These are phyloP conservation scores for Perkinsus chesapeaki DNA, from an alignment of 169 alveolate genomes.

Conservation along the genomic window DNA sequence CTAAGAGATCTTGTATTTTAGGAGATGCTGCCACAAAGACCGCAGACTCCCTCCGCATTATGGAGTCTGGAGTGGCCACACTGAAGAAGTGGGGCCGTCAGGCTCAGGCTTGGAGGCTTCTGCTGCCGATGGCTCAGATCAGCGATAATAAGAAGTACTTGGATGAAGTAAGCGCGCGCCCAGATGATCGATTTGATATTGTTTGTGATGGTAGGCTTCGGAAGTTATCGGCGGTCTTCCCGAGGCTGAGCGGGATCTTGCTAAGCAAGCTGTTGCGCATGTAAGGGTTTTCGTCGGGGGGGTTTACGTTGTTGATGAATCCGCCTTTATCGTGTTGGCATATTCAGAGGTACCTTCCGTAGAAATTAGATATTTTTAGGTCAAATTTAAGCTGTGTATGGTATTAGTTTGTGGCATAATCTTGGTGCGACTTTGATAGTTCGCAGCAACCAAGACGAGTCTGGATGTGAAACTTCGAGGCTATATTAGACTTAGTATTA, in stretches of 20 bases:
- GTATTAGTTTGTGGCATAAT: too few species aligned
- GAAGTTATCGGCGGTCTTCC: background rate
- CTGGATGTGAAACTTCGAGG: too few species aligned
- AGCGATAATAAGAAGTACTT: background rate
- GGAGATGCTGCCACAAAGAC: background rate
- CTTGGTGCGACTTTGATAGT: too few species aligned
- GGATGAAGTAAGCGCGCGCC: background rate
- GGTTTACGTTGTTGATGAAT: too few species aligned
- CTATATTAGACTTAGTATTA: too few species aligned
- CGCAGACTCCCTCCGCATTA: background rate
- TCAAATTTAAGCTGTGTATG: too few species aligned
- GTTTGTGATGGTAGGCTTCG: background rate
- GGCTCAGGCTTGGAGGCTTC: conserved; percentile 1
- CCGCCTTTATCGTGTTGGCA: too few species aligned
- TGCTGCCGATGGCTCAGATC: background rate
- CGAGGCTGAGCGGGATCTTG: background rate
- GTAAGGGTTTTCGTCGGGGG: too few species aligned
- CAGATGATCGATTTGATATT: background rate
- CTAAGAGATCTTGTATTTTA: background rate
- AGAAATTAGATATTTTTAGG: too few species aligned
- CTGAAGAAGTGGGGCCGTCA: background rate
- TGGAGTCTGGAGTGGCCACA: background rate
- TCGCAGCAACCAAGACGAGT: too few species aligned
- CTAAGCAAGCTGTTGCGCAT: background rate
- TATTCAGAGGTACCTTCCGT: too few species aligned